A percentile compares a stretch with the other conserved stretches of the same genome.
phyloP scores from a whole-genome alignment of 1,139 yeast genomes.

The Blastobotrys indianensis region DNA sequence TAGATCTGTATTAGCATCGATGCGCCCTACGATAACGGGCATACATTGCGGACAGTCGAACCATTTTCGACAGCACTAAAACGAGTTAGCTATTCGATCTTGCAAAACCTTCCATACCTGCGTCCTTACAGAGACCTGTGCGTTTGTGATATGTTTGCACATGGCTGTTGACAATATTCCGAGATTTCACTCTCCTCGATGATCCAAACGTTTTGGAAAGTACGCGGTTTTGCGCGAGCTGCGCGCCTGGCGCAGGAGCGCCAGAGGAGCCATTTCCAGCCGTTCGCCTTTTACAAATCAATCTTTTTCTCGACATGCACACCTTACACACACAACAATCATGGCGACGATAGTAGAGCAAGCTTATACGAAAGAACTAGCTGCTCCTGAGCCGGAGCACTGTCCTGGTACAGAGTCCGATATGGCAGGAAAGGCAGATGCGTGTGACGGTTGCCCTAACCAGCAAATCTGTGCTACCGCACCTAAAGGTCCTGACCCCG shows the following conservation, averaged over 20 bases:
- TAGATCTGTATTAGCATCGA: conserved; percentile 6
- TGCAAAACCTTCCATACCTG: conserved; percentile 20
- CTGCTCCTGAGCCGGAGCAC: conserved; percentile 66
- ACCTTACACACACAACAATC: not conserved
- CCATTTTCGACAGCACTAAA: conserved; percentile 34
- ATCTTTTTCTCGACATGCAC: not conserved
- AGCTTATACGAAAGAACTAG: conserved; percentile 14
- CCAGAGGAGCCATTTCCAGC: not conserved
- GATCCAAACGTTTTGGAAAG: no score
- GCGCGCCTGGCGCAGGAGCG: not conserved
- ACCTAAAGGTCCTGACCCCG: conserved; percentile 96
- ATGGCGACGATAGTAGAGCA: conserved; percentile 4
- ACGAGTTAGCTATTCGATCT: no score
- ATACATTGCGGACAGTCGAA: conserved; percentile 36
- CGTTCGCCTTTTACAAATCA: no score
- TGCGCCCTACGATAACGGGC: conserved; percentile 10
- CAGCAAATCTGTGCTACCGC: conserved; percentile 72
- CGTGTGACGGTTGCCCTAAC: conserved; percentile 93
- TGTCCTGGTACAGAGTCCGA: conserved; percentile 98
- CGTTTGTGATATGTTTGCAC: conserved; percentile 36
- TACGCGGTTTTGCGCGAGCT: not conserved
- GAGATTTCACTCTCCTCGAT: not conserved
- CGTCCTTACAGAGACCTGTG: conserved; percentile 37
- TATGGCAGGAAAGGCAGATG: conserved; percentile 86
- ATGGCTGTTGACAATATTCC: conserved; percentile 15